Conservation (phyloP, 345 rosid genomes). For the Eucalyptus marginata region DNA sequence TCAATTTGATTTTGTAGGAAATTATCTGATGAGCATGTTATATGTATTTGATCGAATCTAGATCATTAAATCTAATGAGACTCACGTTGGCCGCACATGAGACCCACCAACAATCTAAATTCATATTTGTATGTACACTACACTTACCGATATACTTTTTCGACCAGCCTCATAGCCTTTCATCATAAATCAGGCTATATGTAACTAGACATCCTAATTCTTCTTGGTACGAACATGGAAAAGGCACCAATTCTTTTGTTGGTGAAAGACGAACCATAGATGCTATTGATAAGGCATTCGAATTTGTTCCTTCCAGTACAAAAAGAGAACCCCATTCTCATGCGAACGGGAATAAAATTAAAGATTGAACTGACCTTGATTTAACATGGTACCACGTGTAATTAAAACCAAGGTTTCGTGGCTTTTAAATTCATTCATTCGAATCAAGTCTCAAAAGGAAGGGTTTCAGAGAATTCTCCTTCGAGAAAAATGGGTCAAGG, state of each 20-base stretch:
- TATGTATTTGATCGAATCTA: no score
- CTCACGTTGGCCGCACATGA: background rate
- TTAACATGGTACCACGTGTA: background rate
- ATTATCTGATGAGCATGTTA: no score
- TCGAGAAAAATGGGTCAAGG: background rate
- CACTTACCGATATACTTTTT: background rate
- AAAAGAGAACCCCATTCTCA: background rate
- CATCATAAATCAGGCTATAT: background rate
- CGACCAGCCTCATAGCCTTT: background rate
- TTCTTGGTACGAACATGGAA: background rate
- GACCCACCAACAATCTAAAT: background rate
- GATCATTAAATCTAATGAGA: no score
- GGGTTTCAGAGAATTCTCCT: background rate
- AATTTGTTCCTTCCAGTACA: background rate
- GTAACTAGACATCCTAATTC: background rate
- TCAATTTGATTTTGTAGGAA: no score
- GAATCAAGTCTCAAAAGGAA: background rate
- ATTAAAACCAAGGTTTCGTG: background rate
- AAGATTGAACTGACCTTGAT: background rate
- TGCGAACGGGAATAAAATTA: background rate
- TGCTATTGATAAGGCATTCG: background rate
- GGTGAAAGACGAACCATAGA: background rate
- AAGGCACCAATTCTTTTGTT: background rate
- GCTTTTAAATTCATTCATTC: background rate
- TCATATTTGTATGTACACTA: background rate